Evolutionary conservation across 257 asterid species (phyloP).

Genomic region (Nicotiana otophora): DNA sequence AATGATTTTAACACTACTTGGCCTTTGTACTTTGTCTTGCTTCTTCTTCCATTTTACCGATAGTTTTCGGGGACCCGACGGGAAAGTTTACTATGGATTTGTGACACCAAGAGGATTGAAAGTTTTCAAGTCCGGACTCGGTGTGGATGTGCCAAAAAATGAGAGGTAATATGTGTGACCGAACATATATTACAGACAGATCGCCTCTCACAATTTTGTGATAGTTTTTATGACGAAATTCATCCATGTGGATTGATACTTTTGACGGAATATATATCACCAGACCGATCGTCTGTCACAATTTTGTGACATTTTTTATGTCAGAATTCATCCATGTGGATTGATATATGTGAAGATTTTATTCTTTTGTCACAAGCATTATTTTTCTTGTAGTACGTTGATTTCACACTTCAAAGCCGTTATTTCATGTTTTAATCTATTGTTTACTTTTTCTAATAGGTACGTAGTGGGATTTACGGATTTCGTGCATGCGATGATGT

Average conservation of each 20-base stretch:
- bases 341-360: neutral
- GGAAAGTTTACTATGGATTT: constrained; percentile 74
- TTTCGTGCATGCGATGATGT: constrained; percentile 82
- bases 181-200: neutral
- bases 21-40: constrained; percentile 65
- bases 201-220: neutral
- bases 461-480: constrained; percentile 59
- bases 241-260: neutral
- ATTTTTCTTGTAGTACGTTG: neutral
- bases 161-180: constrained; percentile 20
- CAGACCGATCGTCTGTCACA: too few relatives aligned
- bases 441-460: neutral
- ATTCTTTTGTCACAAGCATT: neutral
- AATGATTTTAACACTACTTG: constrained; percentile 63
- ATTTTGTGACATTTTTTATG: neutral
- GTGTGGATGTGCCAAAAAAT: constrained; percentile 62
- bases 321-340: neutral
- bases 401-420: neutral
- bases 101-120: constrained; percentile 66
- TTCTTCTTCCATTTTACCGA: constrained; percentile 96
- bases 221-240: neutral
- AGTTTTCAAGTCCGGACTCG: constrained; percentile 68
- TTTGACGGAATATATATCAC: neutral
- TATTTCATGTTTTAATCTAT: neutral
- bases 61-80: constrained; percentile 72